Evolutionary conservation across 306 rosid genomes (phyloP), one percentile per base, ranked within the genome.

Genomic region (Cicer cuneatum): DNA sequence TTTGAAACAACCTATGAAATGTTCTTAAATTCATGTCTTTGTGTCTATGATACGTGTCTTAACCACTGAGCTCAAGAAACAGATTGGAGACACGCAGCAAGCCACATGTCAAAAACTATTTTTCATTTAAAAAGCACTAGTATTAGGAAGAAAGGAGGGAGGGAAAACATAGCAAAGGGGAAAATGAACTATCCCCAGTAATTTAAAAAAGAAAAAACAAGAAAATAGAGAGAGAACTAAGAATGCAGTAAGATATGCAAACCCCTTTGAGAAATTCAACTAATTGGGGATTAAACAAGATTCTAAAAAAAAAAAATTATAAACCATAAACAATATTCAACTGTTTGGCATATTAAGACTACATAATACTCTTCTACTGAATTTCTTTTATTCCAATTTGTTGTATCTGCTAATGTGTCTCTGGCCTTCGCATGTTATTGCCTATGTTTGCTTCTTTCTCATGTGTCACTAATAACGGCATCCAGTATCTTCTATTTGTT

Each of bases 401-500:
- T 49, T 49, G 54, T n/a, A 49, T 49, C 54, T 5, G 54, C 54
- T 48, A 6, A 13, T 48, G 19, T 13, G 54, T 49, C 3, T 29
- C 35, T 15, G 1, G 12, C 10, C 7, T 61, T 38, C 24, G 14
- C 3, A 13, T 37, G 21, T 14, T 18, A 65, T 18, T 65, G 53
- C 70, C 70, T 65, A 42, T 41, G 37, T 11, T 65, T 18, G 18
- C 70, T 42, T 48, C 52, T 6, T 19, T 12, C 53, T 42, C 37
- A 42, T 64, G 70, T 18, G 53, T 65, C 10, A 65, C 52, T 14
- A 9, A 29, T 65, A 65, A 42, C 7, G 51, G 39, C 53, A 9
- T 42, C 70, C 53, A 65, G 11, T 65, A 42, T 18, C 38, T 65
- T 42, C 38, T 65, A 42, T 65, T 42, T 65, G 70, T 65, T 38